A percentile compares a stretch with the other conserved stretches of the same genome.
Conservation (phyloP, 129 eudicot genomes). For the Daucus carota region DNA sequence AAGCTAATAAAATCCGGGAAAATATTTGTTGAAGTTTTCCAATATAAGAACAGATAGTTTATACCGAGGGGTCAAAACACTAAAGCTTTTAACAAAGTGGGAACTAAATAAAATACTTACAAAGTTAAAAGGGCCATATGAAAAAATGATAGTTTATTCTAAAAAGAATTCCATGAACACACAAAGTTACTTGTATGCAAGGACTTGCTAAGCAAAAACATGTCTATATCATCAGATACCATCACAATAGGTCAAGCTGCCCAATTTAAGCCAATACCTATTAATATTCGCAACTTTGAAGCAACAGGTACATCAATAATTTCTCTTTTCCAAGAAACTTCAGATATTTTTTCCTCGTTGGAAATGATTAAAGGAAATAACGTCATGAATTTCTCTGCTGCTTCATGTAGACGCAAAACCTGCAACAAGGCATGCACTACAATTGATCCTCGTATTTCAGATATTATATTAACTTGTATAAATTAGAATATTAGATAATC, state of each 20-base stretch:
- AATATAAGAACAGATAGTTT: not conserved
- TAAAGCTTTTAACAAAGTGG: not conserved
- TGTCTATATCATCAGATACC: not conserved
- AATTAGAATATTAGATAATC: not conserved
- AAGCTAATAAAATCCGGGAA: not conserved
- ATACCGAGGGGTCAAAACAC: not conserved
- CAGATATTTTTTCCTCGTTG: slow-evolving; percentile 33
- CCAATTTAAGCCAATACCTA: slow-evolving; percentile 28
- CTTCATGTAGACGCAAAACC: slow-evolving; percentile 49
- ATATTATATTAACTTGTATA: not conserved
- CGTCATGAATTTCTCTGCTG: slow-evolving; percentile 52
- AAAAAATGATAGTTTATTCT: not conserved
- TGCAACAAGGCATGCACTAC: slow-evolving; percentile 12
- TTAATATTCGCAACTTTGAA: slow-evolving; percentile 45
- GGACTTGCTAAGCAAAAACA: not conserved
- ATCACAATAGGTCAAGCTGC: not conserved
- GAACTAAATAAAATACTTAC: not conserved
- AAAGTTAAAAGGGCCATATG: not conserved
- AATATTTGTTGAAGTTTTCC: not conserved
- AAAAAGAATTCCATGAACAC: not conserved
- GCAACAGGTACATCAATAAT: slow-evolving; percentile 43
- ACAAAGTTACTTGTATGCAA: not conserved
- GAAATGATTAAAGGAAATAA: slow-evolving; percentile 47
- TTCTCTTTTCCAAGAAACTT: slow-evolving; percentile 40
- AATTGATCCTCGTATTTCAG: not conserved